Evolutionary conservation across 2,329 filamentous ascomycete species (phyloP).

Genomic region (Alternaria sp.): DNA sequence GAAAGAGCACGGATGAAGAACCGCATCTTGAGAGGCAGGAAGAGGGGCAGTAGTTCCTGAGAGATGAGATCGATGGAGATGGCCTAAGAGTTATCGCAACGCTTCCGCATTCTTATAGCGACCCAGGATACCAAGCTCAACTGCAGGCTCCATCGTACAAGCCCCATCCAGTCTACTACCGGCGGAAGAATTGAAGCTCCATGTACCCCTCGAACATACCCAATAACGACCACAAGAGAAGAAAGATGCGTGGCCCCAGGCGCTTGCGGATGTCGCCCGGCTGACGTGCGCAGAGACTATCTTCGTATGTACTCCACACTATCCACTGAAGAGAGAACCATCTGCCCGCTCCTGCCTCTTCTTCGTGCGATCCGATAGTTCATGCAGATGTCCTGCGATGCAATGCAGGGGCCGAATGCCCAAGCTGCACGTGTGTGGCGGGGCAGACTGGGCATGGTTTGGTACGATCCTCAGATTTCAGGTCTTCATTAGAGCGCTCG

Average conservation of each 20-base stretch:
- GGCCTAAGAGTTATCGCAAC: background rate
- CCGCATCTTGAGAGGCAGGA: constrained; percentile 22
- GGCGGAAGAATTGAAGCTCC: background rate
- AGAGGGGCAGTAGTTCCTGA: background rate
- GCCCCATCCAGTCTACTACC: background rate
- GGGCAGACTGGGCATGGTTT: background rate
- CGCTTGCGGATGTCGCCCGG: background rate
- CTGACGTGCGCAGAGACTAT: background rate
- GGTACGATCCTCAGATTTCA: too few relatives aligned
- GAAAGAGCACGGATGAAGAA: constrained; percentile 30
- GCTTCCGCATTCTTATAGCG: background rate
- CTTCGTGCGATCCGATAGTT: background rate
- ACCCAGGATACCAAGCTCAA: background rate
- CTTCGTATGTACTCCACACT: background rate
- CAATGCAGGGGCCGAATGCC: background rate
- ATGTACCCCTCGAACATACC: background rate
- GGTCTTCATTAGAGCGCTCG: too few relatives aligned
- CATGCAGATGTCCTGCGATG: background rate
- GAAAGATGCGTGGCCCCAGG: background rate
- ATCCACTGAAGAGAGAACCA: background rate
- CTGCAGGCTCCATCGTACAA: rapidly evolving
- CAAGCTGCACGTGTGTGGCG: background rate
- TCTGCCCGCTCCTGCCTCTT: background rate
- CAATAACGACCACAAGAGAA: constrained; percentile 26
- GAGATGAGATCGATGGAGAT: background rate